Conservation (phyloP, 192 early-diverging fungal species). For the Neocallimastix lanati region DNA sequence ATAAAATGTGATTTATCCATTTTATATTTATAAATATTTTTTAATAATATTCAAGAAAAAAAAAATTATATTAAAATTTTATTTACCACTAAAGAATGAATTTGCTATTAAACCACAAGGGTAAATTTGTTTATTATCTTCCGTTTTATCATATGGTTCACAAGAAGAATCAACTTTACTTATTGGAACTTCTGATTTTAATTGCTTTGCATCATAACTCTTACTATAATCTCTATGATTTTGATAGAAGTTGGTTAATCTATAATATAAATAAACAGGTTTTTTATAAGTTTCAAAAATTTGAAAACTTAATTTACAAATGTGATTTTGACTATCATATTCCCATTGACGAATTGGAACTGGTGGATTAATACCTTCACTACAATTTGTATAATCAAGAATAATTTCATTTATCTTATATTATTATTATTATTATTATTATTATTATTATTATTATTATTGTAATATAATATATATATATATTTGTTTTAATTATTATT, state of each 20-base stretch:
- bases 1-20: too few relatives aligned
- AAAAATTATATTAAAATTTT: too few relatives aligned
- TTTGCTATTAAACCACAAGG: slow-evolving; percentile 98
- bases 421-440: too few relatives aligned
- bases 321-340: slow-evolving; percentile 19
- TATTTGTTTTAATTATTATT: too few relatives aligned
- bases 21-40: too few relatives aligned
- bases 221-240: slow-evolving; percentile 90
- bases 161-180: background rate
- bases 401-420: slow-evolving; percentile 39
- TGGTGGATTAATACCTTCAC: background rate
- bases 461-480: too few relatives aligned
- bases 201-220: slow-evolving; percentile 64
- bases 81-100: slow-evolving; percentile 85
- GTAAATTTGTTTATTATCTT: slow-evolving; percentile 44
- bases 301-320: slow-evolving; percentile 56
- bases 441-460: too few relatives aligned
- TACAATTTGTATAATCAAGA: slow-evolving; percentile 89
- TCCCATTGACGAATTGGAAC: slow-evolving; percentile 10
- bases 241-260: slow-evolving; percentile 96
- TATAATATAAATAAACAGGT: slow-evolving; percentile 85
- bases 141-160: background rate
- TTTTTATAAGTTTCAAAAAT: slow-evolving; percentile 42
- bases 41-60: too few relatives aligned
- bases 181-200: slow-evolving; percentile 7